These are phyloP conservation scores for Colletotrichum eremochloae DNA, from an alignment of 2,329 filamentous ascomycete species.

Conservation along the genomic window DNA sequence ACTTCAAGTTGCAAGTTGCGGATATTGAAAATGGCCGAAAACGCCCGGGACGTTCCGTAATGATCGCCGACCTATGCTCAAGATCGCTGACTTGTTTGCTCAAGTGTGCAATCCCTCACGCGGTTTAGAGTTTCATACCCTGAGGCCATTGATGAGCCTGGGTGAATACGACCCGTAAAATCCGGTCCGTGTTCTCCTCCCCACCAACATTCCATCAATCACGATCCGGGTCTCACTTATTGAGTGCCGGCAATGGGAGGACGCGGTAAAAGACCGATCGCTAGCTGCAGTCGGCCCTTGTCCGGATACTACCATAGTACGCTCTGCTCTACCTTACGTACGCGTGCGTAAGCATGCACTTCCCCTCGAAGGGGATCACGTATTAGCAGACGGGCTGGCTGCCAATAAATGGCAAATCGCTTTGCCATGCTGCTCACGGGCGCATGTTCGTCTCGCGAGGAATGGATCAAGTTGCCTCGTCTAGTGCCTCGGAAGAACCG, in stretches of 20 bases:
- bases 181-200: background rate
- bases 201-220: slow-evolving; percentile 9
- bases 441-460: slow-evolving; percentile 1
- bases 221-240: background rate
- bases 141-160: background rate
- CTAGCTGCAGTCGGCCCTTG: slow-evolving; percentile 27
- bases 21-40: background rate
- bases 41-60: slow-evolving; percentile 12
- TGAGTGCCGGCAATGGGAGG: slow-evolving; percentile 19
- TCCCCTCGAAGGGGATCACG: slow-evolving; percentile 2
- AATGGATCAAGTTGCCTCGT: slow-evolving; percentile 8
- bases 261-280: slow-evolving; percentile 24
- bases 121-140: slow-evolving; percentile 36
- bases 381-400: background rate
- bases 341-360: slow-evolving; percentile 22
- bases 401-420: background rate
- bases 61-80: background rate
- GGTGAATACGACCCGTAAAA: background rate
- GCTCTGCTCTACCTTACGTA: slow-evolving; percentile 3
- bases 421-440: background rate
- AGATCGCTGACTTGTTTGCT: slow-evolving; percentile 2
- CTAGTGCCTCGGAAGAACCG: slow-evolving; percentile 23
- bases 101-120: background rate
- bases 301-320: slow-evolving; percentile 2
- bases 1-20: background rate